Percentiles rank a stretch among this genome's conserved stretches.
Evolutionary conservation across 2,329 filamentous ascomycete species (phyloP).

Genomic region (Xylaria polymorpha): DNA sequence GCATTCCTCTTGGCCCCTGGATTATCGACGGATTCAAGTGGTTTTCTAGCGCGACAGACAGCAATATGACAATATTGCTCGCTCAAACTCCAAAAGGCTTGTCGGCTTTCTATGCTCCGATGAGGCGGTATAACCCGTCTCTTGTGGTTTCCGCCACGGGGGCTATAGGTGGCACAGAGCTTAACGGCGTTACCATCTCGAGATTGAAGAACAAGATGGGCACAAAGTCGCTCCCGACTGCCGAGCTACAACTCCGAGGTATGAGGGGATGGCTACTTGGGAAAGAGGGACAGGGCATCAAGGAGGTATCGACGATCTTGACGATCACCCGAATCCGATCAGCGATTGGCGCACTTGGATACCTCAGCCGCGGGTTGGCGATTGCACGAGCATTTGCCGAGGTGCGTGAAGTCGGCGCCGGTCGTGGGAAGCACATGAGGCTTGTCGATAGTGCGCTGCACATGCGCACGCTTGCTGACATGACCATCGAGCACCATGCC

Average conservation of each 20-base stretch:
- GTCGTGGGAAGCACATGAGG: constrained; percentile 47
- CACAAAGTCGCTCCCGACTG: constrained; percentile 69
- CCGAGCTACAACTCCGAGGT: constrained; percentile 66
- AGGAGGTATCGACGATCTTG: constrained; percentile 68
- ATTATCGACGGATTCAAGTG: constrained; percentile 70
- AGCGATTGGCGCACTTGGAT: constrained; percentile 55
- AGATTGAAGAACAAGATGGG: constrained; percentile 73
- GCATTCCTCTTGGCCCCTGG: constrained; percentile 52
- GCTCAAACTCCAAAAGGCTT: constrained; percentile 62
- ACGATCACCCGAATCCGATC: constrained; percentile 67
- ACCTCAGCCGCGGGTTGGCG: constrained; percentile 59
- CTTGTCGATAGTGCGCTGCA: constrained; percentile 59
- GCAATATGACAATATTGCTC: constrained; percentile 67
- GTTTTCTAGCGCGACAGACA: constrained; percentile 72
- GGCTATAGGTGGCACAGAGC: constrained; percentile 49
- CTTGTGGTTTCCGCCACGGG: constrained; percentile 27
- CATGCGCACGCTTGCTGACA: constrained; percentile 58
- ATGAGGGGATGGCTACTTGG: constrained; percentile 67
- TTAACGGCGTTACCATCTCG: constrained; percentile 69
- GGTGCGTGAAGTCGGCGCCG: constrained; percentile 57
- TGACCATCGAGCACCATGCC: constrained; percentile 59
- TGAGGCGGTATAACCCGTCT: constrained; percentile 47
- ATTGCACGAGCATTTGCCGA: constrained; percentile 61
- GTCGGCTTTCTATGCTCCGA: constrained; percentile 67
- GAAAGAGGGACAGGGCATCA: constrained; percentile 66